Evolutionary conservation across 1,284 basidiomycete species (phyloP).

Genomic region (Rhodofomes roseus): DNA sequence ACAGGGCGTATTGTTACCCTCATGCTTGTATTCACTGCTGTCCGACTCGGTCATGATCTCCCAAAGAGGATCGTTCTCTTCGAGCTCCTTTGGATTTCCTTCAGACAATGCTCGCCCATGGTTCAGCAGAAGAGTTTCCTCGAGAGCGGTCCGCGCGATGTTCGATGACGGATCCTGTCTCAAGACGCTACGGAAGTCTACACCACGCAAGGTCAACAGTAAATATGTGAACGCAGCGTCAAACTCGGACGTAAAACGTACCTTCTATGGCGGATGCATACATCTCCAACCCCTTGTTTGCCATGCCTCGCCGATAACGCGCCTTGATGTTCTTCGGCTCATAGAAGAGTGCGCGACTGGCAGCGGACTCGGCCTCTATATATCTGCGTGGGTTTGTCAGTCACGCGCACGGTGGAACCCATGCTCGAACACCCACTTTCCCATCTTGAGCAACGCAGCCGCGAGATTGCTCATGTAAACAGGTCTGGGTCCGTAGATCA

Average conservation of each 20-base stretch:
- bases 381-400: background rate
- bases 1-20: constrained; percentile 48
- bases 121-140: constrained; percentile 5
- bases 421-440: constrained; percentile 29
- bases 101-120: constrained; percentile 21
- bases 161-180: constrained; percentile 29
- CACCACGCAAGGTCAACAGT: background rate
- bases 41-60: constrained; percentile 33
- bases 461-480: constrained; percentile 40
- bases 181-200: constrained; percentile 38
- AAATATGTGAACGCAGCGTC: constrained; percentile 3
- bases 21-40: constrained; percentile 45
- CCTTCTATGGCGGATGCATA: constrained; percentile 36
- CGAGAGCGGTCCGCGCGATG: constrained; percentile 29
- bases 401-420: background rate
- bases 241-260: constrained; percentile 11
- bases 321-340: constrained; percentile 41
- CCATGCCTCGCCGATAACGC: constrained; percentile 39
- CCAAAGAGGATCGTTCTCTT: constrained; percentile 2
- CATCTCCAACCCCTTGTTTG: constrained; percentile 34
- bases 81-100: constrained; percentile 26
- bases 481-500: constrained; percentile 20
- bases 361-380: constrained; percentile 38
- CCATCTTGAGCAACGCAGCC: constrained; percentile 36
- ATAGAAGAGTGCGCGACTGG: constrained; percentile 36